Evolutionary conservation across 805 yeast species (phyloP), one percentile per base, ranked within the genome.

Genomic region (Brettanomyces anomalus): DNA sequence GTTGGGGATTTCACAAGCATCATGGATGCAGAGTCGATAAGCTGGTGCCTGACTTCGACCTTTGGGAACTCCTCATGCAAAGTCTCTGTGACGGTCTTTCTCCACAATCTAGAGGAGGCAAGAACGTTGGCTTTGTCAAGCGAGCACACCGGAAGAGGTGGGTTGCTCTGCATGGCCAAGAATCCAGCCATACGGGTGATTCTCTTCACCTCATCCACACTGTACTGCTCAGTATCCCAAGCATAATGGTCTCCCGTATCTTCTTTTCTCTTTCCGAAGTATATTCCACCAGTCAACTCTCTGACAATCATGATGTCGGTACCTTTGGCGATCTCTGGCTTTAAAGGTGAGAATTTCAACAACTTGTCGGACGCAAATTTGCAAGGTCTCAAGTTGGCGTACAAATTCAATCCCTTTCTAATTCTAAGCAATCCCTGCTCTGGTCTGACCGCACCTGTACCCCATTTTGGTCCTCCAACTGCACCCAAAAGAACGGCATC

Each of bases 401-500:
- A 93, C 52, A 93, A 71, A 62, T 83, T 85, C 60, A 93, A 76
- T 64, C 88, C 97, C 65, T 93, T 93, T 67, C 98, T 79, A 64
- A 93, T 90, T 69, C 89, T 77, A 51, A 93, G 74, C 52, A 93
- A 74, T 46, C 98, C 98, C 67, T 87, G 97, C 65, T 93, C 98
- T 41, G 98, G 98, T 69, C 98, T 81, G 38, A 90, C 97, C 11
- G 74, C 59, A 40, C 97, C 97, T 21, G 97, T 85, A 32, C 97
- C 97, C 98, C 98, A 93, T 68, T 93, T 93, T 48, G 98, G 98
- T 30, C 98, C 98, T 49, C 98, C 98, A 30, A 93, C 98, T 7
- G 98, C 96, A 52, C 98, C 98, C 44, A 93, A 72, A 51, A 93
- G 70, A n/a, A 93, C 95, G 20, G 97, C 98, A 61, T 90, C 94